Percentiles rank a stretch among this genome's conserved stretches.
These are phyloP conservation scores for Penicillium sp. DNA, from an alignment of 2,329 filamentous ascomycete genomes.

Conservation along the genomic window DNA sequence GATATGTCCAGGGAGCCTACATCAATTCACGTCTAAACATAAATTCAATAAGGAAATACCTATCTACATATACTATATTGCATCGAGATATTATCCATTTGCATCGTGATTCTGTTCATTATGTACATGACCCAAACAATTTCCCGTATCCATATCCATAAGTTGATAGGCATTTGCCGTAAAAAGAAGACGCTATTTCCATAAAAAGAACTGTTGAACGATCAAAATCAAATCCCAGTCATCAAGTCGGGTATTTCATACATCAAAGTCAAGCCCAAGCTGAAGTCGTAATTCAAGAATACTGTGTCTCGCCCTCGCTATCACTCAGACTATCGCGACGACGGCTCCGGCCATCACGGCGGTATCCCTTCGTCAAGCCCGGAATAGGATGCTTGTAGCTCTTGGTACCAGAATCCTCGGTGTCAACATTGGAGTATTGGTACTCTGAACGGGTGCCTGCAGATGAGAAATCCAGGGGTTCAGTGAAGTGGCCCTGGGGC, in stretches of 20 bases:
- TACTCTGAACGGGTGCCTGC: conserved; percentile 33
- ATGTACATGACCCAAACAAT: conserved; percentile 7
- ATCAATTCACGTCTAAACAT: neutral
- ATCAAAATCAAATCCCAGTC: conserved; percentile 1
- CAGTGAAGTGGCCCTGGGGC: conserved; percentile 34
- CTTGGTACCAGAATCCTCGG: conserved; percentile 44
- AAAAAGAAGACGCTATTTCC: conserved; percentile 1
- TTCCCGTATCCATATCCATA: conserved; percentile 6
- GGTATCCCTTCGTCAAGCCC: conserved; percentile 42
- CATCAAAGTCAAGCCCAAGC: neutral
- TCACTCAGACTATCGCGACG: conserved; percentile 49
- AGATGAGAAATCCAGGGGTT: conserved; percentile 39
- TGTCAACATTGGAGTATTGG: conserved; percentile 35
- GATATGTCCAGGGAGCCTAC: neutral
- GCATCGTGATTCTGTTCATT: conserved; percentile 6
- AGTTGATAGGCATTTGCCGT: neutral
- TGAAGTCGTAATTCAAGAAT: conserved; percentile 13
- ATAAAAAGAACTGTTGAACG: neutral
- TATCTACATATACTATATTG: neutral
- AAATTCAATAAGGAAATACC: too few species aligned
- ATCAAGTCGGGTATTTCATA: neutral
- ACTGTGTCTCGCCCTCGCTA: conserved; percentile 39
- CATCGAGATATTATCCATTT: neutral
- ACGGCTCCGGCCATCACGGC: conserved; percentile 33
- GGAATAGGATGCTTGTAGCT: conserved; percentile 52